Evolutionary conservation across 176 grass and related monocot species (phyloP), one percentile per base, ranked within the genome.

Genomic region (Areca catechu): DNA sequence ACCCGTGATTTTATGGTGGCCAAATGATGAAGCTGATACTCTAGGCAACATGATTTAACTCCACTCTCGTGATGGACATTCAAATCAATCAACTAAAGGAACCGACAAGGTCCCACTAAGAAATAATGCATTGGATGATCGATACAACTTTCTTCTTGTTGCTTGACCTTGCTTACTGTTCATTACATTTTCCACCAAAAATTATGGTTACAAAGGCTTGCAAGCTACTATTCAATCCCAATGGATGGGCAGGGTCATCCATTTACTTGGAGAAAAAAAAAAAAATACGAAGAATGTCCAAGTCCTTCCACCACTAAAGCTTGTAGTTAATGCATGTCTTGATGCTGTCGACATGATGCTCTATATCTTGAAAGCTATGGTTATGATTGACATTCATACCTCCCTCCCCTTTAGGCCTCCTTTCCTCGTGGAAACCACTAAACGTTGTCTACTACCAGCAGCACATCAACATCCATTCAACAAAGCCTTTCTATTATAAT

Each of bases 311-410:
- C n/a, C n/a, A 55, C 53, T 55, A 55, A 22, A 20, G 53, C 53
- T 9, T 22, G 19, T 30, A 18, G 17, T 5, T 24, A 60, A 30
- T 19, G 57, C 57, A 60, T 37, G 57, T 24, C 16, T 37, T 37
- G 15, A 60, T 60, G 57, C 16, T n/a, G 57, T 29, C 23, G 24
- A 60, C 57, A 37, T 60, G 27, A 16, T 1, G 18, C 57, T 18
- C 17, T 7, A 25, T 18, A 37, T 25, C 24, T 60, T 25, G 28
- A 60, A 60, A 22, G 25, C 57, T 60, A 60, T 60, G 57, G 57
- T 60, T 34, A 60, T 60, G 57, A 60, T 60, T 60, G 57, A 27
- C 57, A 37, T 60, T 60, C 57, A 60, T 60, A 25, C 57, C 23
- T 60, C 16, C 27, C 57, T 60, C 57, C 57, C n/a, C 53, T 55